Evolutionary conservation across 129 eudicot species (phyloP).

Genomic region (Centella asiatica): DNA sequence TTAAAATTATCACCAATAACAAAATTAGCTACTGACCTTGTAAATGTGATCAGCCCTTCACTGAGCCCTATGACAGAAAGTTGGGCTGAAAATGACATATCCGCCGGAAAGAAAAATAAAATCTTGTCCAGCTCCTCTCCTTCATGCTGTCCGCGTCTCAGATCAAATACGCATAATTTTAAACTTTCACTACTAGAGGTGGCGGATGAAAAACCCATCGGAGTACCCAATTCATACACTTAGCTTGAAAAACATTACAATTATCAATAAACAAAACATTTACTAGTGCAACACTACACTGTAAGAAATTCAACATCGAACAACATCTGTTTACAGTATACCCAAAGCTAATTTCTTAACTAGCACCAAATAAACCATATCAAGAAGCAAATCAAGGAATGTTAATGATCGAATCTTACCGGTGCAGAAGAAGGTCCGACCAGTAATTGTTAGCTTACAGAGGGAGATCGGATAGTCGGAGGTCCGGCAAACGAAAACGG

Average conservation of each 20-base stretch:
- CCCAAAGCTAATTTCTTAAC: no score
- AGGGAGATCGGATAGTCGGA: background rate
- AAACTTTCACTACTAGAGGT: constrained; percentile 39
- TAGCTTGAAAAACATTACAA: constrained; percentile 10
- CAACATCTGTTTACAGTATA: no score
- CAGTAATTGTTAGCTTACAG: background rate
- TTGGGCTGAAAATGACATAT: constrained; percentile 65
- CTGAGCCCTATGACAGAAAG: constrained; percentile 93
- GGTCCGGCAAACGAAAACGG: background rate
- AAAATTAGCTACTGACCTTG: constrained; percentile 46
- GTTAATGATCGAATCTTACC: background rate
- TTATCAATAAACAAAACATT: background rate
- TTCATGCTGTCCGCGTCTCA: constrained; percentile 87
- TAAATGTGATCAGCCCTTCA: constrained; percentile 96
- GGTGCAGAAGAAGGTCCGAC: no score
- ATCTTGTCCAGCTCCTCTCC: constrained; percentile 97
- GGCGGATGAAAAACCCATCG: constrained; percentile 70
- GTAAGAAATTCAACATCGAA: background rate
- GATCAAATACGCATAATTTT: constrained; percentile 81
- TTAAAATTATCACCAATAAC: background rate
- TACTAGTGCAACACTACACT: background rate
- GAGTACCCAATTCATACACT: constrained; percentile 24
- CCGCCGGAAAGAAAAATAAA: constrained; percentile 76
- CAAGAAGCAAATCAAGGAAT: no score
- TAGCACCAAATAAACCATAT: no score